Evolutionary conservation across 2,329 filamentous ascomycete genomes (phyloP).

Genomic region (Beauveria caledonica): DNA sequence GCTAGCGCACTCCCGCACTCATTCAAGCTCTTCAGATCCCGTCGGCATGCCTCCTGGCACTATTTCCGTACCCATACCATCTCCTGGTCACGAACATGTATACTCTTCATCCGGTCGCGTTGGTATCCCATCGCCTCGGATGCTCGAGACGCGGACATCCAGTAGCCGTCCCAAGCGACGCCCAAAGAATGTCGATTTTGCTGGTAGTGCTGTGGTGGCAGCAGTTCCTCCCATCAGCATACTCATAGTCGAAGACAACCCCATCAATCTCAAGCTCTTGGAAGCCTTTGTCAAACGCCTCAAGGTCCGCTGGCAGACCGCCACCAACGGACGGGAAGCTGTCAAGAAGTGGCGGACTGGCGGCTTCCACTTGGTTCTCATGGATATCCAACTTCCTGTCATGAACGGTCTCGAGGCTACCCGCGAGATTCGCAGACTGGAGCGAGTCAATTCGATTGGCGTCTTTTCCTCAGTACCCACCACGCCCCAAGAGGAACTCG

Average conservation of each 20-base stretch:
- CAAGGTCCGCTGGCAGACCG: constrained; percentile 95
- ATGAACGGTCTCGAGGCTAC: constrained; percentile 96
- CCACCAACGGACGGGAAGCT: constrained; percentile 88
- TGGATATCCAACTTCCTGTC: constrained; percentile 96
- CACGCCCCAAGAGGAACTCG: constrained; percentile 39
- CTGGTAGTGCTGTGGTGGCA: constrained; percentile 58
- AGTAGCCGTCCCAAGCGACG: constrained; percentile 40
- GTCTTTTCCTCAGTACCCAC: constrained; percentile 69
- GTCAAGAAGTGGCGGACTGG: constrained; percentile 88
- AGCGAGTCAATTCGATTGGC: constrained; percentile 85
- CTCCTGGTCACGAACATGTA: constrained; percentile 43
- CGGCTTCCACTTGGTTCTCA: constrained; percentile 91
- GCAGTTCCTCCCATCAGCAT: constrained; percentile 94
- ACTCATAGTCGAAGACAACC: constrained; percentile 96
- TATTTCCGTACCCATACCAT: constrained; percentile 42
- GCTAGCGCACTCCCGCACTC: constrained; percentile 45
- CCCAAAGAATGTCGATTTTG: constrained; percentile 41
- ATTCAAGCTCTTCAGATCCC: constrained; percentile 51
- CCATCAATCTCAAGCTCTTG: constrained; percentile 88
- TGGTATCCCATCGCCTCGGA: constrained; percentile 43
- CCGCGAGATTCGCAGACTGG: constrained; percentile 83
- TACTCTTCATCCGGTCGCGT: constrained; percentile 35
- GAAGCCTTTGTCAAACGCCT: constrained; percentile 94
- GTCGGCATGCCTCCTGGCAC: constrained; percentile 36
- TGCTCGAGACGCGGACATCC: constrained; percentile 40